Percentiles rank a stretch among this genome's conserved stretches.
Evolutionary conservation across 148 eudicot genomes (phyloP).

Genomic region (Persicaria maculosa): DNA sequence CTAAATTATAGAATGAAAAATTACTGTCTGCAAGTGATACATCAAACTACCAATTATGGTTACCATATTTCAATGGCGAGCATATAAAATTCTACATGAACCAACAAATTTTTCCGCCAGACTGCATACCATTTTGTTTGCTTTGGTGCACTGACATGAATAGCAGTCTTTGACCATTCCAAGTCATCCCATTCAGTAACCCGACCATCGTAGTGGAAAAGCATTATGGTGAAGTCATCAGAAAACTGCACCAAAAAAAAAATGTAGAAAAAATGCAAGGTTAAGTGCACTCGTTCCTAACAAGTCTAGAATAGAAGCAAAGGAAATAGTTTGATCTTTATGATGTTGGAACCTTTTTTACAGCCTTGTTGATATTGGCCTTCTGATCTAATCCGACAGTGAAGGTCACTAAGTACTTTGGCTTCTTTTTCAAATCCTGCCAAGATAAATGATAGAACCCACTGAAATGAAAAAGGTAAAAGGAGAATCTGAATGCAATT

Average conservation of each 20-base stretch:
- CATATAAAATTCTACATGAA: background rate
- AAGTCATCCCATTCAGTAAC: constrained; percentile 20
- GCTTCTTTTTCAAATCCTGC: constrained; percentile 16
- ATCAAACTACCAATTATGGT: background rate
- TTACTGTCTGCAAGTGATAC: background rate
- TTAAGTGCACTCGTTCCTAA: background rate
- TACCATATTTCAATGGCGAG: background rate
- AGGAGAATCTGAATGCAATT: too few species aligned
- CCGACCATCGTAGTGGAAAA: constrained; percentile 18
- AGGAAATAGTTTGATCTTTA: background rate
- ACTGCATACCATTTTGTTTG: constrained; percentile 16
- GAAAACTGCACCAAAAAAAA: constrained; percentile 13
- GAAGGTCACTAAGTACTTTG: constrained; percentile 17
- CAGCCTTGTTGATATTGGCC: constrained; percentile 11
- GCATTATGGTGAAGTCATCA: constrained; percentile 16
- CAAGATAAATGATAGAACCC: background rate
- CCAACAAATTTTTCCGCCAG: background rate
- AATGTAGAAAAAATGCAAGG: background rate
- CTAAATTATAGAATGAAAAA: background rate
- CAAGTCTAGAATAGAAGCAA: background rate
- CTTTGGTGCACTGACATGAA: constrained; percentile 16
- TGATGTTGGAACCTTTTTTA: constrained; percentile 12
- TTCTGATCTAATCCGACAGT: constrained; percentile 16
- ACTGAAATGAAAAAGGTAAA: too few species aligned
- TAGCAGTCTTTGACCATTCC: constrained; percentile 17